phyloP scores from a whole-genome alignment of 2,329 filamentous ascomycete species.

The Amylocarpus encephaloides region DNA sequence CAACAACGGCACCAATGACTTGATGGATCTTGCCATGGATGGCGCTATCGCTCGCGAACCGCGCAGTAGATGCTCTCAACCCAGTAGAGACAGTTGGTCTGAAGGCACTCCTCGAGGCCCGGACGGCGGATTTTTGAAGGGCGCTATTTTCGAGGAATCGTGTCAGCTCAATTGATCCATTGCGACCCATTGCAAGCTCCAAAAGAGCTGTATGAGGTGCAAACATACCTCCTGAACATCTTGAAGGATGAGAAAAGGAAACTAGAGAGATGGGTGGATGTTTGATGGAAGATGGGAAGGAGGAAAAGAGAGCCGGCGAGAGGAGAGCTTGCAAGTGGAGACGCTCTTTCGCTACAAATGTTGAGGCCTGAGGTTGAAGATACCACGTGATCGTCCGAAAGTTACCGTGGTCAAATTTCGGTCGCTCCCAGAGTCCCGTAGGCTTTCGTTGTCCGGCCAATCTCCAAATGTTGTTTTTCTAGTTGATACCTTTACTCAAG shows the following conservation, averaged over 20 bases:
- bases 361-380: too few species aligned
- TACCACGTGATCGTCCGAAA: too few species aligned
- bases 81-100: slow-evolving; percentile 51
- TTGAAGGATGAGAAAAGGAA: slow-evolving; percentile 62
- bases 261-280: slow-evolving; percentile 54
- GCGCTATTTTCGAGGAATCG: slow-evolving; percentile 44
- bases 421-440: too few species aligned
- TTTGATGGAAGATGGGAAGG: slow-evolving; percentile 15
- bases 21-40: slow-evolving; percentile 65
- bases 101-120: slow-evolving; percentile 52
- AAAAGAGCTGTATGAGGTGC: slow-evolving; percentile 25
- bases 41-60: slow-evolving; percentile 50
- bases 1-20: slow-evolving; percentile 98
- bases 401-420: too few species aligned
- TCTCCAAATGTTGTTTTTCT: too few species aligned
- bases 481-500: too few species aligned
- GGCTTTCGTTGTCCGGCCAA: too few species aligned
- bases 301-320: not conserved
- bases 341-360: too few species aligned
- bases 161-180: slow-evolving; percentile 44
- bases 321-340: too few species aligned
- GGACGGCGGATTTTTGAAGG: slow-evolving; percentile 59
- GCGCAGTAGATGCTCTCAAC: slow-evolving; percentile 44
- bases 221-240: slow-evolving; percentile 77
- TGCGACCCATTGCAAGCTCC: slow-evolving; percentile 10